phyloP scores from a whole-genome alignment of 257 asterid species.

The Rhazya stricta region DNA sequence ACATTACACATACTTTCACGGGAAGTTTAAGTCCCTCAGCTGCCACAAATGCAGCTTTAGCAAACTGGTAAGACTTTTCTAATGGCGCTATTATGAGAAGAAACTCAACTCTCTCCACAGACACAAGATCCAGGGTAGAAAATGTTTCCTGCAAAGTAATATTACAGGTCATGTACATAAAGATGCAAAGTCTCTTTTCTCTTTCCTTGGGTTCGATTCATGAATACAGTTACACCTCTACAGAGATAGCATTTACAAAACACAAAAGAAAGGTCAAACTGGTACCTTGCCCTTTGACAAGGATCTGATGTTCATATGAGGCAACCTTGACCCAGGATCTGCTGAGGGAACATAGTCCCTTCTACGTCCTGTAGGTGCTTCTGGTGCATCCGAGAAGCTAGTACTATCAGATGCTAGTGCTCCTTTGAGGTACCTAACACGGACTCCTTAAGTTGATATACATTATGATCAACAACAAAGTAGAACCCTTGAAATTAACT shows the following conservation, averaged over 20 bases:
- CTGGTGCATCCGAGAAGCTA: slow-evolving; percentile 25
- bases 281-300: slow-evolving; percentile 48
- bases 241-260: neutral
- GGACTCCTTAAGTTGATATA: neutral
- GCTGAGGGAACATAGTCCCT: slow-evolving; percentile 76
- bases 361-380: slow-evolving; percentile 74
- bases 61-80: slow-evolving; percentile 58
- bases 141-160: slow-evolving; percentile 41
- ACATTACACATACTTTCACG: slow-evolving; percentile 60
- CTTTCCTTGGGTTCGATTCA: neutral
- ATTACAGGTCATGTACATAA: neutral
- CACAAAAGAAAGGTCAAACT: neutral
- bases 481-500: neutral
- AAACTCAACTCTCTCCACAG: slow-evolving; percentile 54
- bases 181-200: neutral
- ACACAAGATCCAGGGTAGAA: slow-evolving; percentile 74
- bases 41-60: slow-evolving; percentile 59
- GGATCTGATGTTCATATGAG: slow-evolving; percentile 62
- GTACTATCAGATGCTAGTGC: slow-evolving; percentile 53
- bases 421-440: slow-evolving; percentile 68
- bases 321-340: slow-evolving; percentile 76
- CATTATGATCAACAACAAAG: neutral
- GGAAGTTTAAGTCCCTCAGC: slow-evolving; percentile 47
- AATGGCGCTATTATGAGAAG: slow-evolving; percentile 76
- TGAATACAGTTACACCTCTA: neutral